These are phyloP conservation scores for Rhododendron vialii DNA, from an alignment of 148 eudicot species.

Conservation along the genomic window DNA sequence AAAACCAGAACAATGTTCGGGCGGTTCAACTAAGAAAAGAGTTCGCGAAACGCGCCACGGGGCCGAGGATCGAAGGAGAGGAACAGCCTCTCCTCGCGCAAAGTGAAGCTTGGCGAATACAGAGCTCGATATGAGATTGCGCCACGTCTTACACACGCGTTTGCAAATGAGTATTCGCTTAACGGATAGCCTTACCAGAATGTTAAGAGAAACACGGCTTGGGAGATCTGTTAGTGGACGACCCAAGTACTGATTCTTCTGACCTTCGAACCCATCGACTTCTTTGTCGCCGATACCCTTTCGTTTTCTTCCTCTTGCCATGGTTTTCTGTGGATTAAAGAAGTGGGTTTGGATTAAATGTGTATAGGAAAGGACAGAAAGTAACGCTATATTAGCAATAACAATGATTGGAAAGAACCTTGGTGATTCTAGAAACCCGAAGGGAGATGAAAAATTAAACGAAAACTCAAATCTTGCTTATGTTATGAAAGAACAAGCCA, in stretches of 20 bases:
- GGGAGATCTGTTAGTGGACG: conserved; percentile 3
- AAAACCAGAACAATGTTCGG: neutral
- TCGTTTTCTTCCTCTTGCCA: neutral
- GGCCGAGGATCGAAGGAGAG: neutral
- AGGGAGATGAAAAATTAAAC: too few species aligned
- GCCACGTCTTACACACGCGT: conserved; percentile 9
- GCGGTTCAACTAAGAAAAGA: conserved; percentile 11
- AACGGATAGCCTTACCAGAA: neutral
- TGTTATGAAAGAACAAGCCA: too few species aligned
- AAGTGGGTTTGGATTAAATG: neutral
- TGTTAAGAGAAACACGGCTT: neutral
- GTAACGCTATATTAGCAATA: too few species aligned
- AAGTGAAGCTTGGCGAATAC: conserved; percentile 9
- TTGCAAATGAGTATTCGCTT: neutral
- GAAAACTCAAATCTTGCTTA: too few species aligned
- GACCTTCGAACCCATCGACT: neutral
- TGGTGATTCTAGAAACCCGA: too few species aligned
- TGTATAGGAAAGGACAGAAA: too few species aligned
- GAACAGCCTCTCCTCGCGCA: neutral
- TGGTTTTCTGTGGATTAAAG: neutral
- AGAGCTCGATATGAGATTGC: neutral
- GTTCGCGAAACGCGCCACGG: neutral
- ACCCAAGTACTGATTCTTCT: neutral
- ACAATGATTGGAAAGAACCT: too few species aligned
- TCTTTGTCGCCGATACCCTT: neutral